Percentiles rank a stretch among this genome's conserved stretches.
These are phyloP conservation scores for Coemansia sp. DNA, from an alignment of 192 early-diverging fungal genomes.

Conservation along the genomic window DNA sequence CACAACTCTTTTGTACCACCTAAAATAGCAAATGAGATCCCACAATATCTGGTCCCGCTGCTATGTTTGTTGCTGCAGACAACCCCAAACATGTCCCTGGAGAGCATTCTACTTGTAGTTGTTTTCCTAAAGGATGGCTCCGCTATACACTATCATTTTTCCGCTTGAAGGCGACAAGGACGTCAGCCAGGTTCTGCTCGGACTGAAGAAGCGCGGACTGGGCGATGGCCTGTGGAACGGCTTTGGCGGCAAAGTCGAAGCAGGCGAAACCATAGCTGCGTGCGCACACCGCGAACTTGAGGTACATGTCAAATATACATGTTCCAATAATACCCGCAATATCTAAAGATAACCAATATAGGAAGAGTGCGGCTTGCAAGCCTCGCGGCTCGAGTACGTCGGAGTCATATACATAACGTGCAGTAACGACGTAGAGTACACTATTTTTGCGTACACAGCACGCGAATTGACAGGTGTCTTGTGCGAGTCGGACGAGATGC, in stretches of 20 bases:
- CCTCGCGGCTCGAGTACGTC: constrained; percentile 45
- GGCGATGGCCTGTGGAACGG: constrained; percentile 70
- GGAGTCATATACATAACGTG: constrained; percentile 64
- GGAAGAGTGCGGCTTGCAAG: constrained; percentile 60
- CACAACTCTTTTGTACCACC: constrained; percentile 3
- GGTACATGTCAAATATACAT: constrained; percentile 16
- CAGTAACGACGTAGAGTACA: constrained; percentile 40
- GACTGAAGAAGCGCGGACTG: constrained; percentile 79
- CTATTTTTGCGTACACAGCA: constrained; percentile 62
- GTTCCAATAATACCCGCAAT: no score
- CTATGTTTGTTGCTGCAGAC: background rate
- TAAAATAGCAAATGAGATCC: background rate
- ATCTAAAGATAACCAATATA: constrained; percentile 6
- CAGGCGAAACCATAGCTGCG: constrained; percentile 62
- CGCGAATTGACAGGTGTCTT: constrained; percentile 53
- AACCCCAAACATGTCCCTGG: no score
- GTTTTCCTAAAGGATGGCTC: background rate
- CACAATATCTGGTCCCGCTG: background rate
- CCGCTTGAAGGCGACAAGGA: constrained; percentile 19
- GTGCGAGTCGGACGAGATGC: constrained; percentile 75
- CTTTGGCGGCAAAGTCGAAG: constrained; percentile 77
- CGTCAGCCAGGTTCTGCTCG: constrained; percentile 57
- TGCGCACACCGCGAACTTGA: constrained; percentile 61
- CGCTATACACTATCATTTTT: constrained; percentile 33
- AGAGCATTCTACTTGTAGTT: no score